These are phyloP conservation scores for Alternaria gansuensis DNA, from an alignment of 2,329 filamentous ascomycete genomes.

Conservation along the genomic window DNA sequence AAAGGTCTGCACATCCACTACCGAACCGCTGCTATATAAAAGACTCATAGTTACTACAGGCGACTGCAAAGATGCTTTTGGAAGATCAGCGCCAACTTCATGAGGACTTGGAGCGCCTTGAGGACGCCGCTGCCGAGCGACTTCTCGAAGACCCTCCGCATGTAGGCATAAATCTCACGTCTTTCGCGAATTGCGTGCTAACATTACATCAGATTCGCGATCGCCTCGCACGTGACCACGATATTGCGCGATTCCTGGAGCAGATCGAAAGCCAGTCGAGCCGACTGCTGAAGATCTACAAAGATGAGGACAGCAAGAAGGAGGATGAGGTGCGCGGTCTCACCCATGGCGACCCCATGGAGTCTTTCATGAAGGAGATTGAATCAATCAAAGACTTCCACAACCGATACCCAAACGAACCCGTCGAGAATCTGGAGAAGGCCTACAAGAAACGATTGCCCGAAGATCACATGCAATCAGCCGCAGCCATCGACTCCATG, in stretches of 20 bases:
- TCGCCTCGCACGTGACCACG: conserved; percentile 87
- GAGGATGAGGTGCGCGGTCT: conserved; percentile 84
- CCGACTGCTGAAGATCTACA: conserved; percentile 83
- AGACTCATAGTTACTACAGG: conserved; percentile 33
- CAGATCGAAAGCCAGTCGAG: conserved; percentile 88
- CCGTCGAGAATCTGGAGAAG: conserved; percentile 91
- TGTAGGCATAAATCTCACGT: conserved; percentile 60
- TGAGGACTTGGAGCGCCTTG: conserved; percentile 94
- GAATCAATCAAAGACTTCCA: conserved; percentile 86
- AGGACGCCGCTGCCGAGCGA: conserved; percentile 91
- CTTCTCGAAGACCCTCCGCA: conserved; percentile 88
- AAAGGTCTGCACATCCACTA: conserved; percentile 35
- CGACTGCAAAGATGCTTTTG: conserved; percentile 70
- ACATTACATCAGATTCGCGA: conserved; percentile 76
- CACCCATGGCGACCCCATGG: conserved; percentile 84
- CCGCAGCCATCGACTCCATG: conserved; percentile 82
- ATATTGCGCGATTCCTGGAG: conserved; percentile 84
- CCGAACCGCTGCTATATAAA: conserved; percentile 20
- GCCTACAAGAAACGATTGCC: conserved; percentile 80
- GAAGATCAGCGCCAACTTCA: conserved; percentile 95
- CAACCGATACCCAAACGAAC: conserved; percentile 89
- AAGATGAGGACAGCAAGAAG: conserved; percentile 75
- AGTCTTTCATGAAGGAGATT: conserved; percentile 89
- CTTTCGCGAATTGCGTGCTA: conserved; percentile 12
- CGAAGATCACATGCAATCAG: conserved; percentile 68